Evolutionary conservation across 1,284 basidiomycete genomes (phyloP).

Genomic region (Volvariella volvacea): DNA sequence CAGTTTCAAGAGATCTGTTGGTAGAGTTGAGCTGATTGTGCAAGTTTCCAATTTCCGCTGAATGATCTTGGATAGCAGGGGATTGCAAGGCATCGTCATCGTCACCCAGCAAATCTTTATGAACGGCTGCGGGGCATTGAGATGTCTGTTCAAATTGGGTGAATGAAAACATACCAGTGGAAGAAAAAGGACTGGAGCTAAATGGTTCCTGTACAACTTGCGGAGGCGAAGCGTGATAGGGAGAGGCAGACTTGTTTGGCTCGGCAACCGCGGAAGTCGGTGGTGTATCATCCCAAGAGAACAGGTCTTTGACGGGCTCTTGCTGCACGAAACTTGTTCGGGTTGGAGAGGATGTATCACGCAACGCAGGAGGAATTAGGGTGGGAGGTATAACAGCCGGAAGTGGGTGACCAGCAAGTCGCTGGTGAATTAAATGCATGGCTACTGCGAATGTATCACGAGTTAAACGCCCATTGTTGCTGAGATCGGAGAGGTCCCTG

Average conservation of each 20-base stretch:
- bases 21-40: conserved; percentile 85
- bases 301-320: conserved; percentile 31
- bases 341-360: conserved; percentile 28
- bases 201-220: conserved; percentile 21
- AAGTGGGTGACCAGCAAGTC: conserved; percentile 78
- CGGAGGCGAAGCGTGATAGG: conserved; percentile 11
- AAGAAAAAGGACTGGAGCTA: conserved; percentile 8
- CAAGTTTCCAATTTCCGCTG: conserved; percentile 80
- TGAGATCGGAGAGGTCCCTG: conserved; percentile 93
- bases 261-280: conserved; percentile 37
- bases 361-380: conserved; percentile 80
- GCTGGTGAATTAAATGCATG: conserved; percentile 90
- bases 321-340: conserved; percentile 22
- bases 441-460: conserved; percentile 96
- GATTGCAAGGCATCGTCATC: conserved; percentile 55
- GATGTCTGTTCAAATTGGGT: conserved; percentile 1
- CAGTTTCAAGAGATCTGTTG: conserved; percentile 55
- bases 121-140: conserved; percentile 23
- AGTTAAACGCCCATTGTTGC: conserved; percentile 83
- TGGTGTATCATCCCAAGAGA: conserved; percentile 61
- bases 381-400: conserved; percentile 68
- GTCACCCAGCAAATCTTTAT: conserved; percentile 60
- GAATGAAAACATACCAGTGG: conserved; percentile 15
- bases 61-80: conserved; percentile 56
- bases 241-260: conserved; percentile 14